Evolutionary conservation across 176 grass and related monocot genomes (phyloP).

Genomic region (Rhynchospora pubera): DNA sequence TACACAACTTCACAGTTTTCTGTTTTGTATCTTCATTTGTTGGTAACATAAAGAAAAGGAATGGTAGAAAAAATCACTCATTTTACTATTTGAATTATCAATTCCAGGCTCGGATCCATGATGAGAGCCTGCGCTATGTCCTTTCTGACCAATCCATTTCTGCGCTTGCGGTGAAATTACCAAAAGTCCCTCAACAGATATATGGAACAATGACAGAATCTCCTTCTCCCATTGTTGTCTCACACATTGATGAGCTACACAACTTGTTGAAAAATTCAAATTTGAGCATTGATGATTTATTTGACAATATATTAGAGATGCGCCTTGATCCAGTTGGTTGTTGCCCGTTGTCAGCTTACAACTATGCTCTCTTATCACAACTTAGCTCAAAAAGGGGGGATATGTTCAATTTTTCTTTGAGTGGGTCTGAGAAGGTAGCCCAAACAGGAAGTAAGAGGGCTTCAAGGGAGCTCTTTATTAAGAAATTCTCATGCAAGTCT

Average conservation of each 20-base stretch:
- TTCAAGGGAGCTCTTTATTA: slow-evolving; percentile 78
- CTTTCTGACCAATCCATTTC: slow-evolving; percentile 83
- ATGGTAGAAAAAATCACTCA: background rate
- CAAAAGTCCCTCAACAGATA: slow-evolving; percentile 52
- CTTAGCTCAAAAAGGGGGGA: slow-evolving; percentile 53
- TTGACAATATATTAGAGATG: slow-evolving; percentile 57
- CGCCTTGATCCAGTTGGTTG: slow-evolving; percentile 46
- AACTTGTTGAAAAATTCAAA: slow-evolving; percentile 41
- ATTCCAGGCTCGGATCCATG: slow-evolving; percentile 87
- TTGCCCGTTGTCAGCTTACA: slow-evolving; percentile 72
- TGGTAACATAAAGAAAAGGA: background rate
- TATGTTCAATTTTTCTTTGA: slow-evolving; percentile 50
- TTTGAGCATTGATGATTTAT: slow-evolving; percentile 42
- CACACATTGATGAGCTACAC: slow-evolving; percentile 60
- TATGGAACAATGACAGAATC: slow-evolving; percentile 61
- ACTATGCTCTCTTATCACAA: slow-evolving; percentile 59
- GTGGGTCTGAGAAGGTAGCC: slow-evolving; percentile 38
- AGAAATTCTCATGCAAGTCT: slow-evolving; percentile 92
- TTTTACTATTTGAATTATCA: slow-evolving; percentile 21
- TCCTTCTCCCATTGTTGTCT: slow-evolving; percentile 51
- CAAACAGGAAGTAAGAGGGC: slow-evolving; percentile 43
- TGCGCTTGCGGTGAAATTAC: slow-evolving; percentile 55
- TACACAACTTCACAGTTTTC: background rate
- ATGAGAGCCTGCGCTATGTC: slow-evolving; percentile 86
- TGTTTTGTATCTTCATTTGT: background rate